Evolutionary conservation across 2,329 filamentous ascomycete genomes (phyloP), one percentile per base, ranked within the genome.

Genomic region (Aspergillus brunneoviolaceus): DNA sequence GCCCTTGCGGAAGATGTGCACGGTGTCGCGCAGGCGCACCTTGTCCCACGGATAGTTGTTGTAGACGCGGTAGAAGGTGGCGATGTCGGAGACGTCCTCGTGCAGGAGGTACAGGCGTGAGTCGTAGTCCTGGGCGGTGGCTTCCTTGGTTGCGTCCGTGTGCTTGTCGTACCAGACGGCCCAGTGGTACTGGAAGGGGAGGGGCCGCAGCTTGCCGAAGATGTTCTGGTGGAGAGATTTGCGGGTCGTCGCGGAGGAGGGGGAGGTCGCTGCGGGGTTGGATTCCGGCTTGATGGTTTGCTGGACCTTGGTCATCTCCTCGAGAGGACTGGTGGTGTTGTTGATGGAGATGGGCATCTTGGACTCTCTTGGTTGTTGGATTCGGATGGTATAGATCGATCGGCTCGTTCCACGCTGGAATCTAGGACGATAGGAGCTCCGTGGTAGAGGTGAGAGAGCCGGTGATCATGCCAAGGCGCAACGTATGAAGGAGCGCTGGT

Each of bases 31-130:
- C 81, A 90, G 87, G 76, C 88, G 88, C 76, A 93, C 87, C 74
- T 88, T 85, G 60, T 88, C 85, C 70, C 91, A 87, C 16, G 89
- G 89, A 45, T 88, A 90, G 76, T 92, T 92, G 79, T 93, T 92
- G 79, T 87, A 87, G 78, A 92, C 89, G 63, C 89, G 85, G 87
- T 90, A 92, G 75, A 93, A 93, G 73, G 72, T 74, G 5, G 72
- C 77, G 56, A 79, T 77, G 62, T 79, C 77, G 33, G 74, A 67
- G 50, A 80, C 74, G 45, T 77, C 70, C 57, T 76, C 76, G 58
- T 77, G 71, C 6, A 79, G 67, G 27, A 75, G 62, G 29, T 74
- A 79, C 31, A 79, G 67, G 49, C 70, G 66, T 48, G 74, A 69
- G 19, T 71, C 65, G 61, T 74, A 76, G 57, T 67, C 65, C 39